Conservation (phyloP, 768 basidiomycete species). For the Kwoniella europaea region DNA sequence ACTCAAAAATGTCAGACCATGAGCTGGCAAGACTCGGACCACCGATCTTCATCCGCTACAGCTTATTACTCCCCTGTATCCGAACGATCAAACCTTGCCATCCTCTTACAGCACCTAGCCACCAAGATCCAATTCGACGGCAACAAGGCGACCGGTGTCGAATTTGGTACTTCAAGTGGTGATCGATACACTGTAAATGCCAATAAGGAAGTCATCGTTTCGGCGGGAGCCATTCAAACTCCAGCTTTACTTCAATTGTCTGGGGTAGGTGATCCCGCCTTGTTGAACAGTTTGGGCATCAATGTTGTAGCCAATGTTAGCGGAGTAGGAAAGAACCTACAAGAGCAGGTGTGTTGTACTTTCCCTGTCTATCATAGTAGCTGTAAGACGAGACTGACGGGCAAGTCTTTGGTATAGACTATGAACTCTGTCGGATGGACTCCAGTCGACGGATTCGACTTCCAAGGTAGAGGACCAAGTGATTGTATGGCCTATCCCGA, state of each 20-base stretch:
- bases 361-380: too few species aligned
- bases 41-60: constrained; percentile 65
- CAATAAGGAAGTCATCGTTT: constrained; percentile 66
- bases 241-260: constrained; percentile 68
- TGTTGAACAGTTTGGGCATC: constrained; percentile 66
- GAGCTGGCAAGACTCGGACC: constrained; percentile 63
- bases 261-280: constrained; percentile 72
- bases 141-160: constrained; percentile 20
- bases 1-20: constrained; percentile 47
- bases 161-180: constrained; percentile 24
- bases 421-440: constrained; percentile 44
- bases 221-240: constrained; percentile 62
- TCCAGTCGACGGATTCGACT: constrained; percentile 24
- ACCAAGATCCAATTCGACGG: constrained; percentile 27
- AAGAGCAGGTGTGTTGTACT: constrained; percentile 64
- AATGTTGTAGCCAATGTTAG: constrained; percentile 68
- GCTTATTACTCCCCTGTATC: constrained; percentile 66
- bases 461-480: constrained; percentile 31
- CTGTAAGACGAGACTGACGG: too few species aligned
- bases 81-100: constrained; percentile 61
- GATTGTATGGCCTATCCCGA: constrained; percentile 22
- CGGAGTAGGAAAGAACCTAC: constrained; percentile 71
- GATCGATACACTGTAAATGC: constrained; percentile 62
- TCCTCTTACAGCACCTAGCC: constrained; percentile 57
- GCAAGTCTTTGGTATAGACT: constrained; percentile 3